A percentile compares a stretch with the other conserved stretches of the same genome.
phyloP scores from a whole-genome alignment of 2,329 filamentous ascomycete genomes.

The Botryotinia convoluta region DNA sequence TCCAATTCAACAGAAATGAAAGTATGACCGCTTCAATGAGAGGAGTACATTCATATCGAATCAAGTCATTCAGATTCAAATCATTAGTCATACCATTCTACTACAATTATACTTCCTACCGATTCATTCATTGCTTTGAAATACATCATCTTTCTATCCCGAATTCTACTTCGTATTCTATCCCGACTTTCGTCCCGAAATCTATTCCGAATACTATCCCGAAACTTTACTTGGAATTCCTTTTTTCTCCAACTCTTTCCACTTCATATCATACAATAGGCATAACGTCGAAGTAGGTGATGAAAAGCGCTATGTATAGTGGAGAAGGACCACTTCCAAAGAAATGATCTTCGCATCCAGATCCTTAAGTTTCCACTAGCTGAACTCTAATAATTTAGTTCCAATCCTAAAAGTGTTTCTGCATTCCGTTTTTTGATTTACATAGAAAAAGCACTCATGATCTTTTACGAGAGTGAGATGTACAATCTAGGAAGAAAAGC shows the following conservation, averaged over 20 bases:
- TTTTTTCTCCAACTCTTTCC: background rate
- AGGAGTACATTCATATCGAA: background rate
- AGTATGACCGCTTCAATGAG: background rate
- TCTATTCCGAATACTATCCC: too few species aligned
- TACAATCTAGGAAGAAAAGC: too few species aligned
- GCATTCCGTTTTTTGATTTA: background rate
- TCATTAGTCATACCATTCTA: background rate
- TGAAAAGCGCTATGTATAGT: background rate
- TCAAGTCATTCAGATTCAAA: too few species aligned
- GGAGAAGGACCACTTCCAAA: background rate
- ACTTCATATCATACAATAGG: background rate
- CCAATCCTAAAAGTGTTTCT: background rate
- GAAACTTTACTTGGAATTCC: background rate
- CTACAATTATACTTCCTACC: background rate
- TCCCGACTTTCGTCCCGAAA: background rate
- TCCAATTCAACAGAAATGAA: background rate
- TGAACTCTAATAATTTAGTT: background rate
- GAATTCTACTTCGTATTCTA: background rate
- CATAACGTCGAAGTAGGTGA: background rate
- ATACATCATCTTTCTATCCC: background rate
- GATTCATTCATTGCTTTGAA: background rate
- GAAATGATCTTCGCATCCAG: background rate
- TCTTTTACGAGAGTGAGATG: too few species aligned
- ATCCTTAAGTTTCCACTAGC: background rate
- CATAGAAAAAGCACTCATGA: background rate